phyloP scores from a whole-genome alignment of 768 basidiomycete genomes.

The Candolleomyces eurysporus region DNA sequence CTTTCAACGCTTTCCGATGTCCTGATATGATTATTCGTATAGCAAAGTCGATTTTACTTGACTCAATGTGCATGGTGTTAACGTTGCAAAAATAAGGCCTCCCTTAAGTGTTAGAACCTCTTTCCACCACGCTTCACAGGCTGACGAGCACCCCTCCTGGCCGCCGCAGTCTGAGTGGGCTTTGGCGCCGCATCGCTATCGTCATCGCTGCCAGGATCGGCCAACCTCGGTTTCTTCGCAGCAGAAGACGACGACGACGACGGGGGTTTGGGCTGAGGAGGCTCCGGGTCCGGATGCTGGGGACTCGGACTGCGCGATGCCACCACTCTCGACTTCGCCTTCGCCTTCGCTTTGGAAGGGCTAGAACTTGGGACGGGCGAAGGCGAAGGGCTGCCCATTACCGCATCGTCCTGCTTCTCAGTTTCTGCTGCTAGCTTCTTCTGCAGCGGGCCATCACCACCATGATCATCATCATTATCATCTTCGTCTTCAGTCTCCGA shows the following conservation, averaged over 20 bases:
- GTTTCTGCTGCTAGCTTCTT: neutral
- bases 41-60: neutral
- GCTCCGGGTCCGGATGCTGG: neutral
- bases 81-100: neutral
- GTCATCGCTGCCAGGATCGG: slow-evolving; percentile 43
- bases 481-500: slow-evolving; percentile 3
- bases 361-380: neutral
- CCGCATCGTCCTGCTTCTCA: neutral
- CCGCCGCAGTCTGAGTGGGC: slow-evolving; percentile 28
- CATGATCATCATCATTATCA: slow-evolving; percentile 2
- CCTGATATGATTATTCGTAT: neutral
- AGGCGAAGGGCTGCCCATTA: neutral
- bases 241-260: neutral
- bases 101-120: slow-evolving; percentile 50
- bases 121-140: slow-evolving; percentile 76
- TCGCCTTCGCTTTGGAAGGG: too few relatives aligned
- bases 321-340: too few relatives aligned
- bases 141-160: slow-evolving; percentile 59
- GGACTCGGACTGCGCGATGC: neutral
- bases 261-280: neutral
- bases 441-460: neutral
- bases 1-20: too few relatives aligned
- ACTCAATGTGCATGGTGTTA: neutral
- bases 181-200: slow-evolving; percentile 58
- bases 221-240: slow-evolving; percentile 4